Evolutionary conservation across 768 basidiomycete species (phyloP).

Genomic region (Collybia sp.): DNA sequence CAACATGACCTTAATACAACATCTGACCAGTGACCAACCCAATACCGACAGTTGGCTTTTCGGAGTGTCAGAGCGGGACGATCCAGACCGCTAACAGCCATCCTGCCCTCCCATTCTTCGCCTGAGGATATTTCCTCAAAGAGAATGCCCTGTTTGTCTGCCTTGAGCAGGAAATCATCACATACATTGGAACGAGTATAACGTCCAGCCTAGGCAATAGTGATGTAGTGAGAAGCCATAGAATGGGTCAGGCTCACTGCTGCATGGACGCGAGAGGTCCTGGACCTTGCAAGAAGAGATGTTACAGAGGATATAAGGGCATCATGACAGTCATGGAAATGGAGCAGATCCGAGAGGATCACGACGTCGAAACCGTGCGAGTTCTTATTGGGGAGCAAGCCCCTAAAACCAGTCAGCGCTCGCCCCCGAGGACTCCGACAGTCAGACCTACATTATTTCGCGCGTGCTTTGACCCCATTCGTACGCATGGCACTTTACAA

Average conservation of each 20-base stretch:
- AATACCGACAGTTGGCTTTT: conserved; percentile 58
- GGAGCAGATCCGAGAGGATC: conserved; percentile 69
- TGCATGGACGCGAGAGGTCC: conserved; percentile 45
- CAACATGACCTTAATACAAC: too few relatives aligned
- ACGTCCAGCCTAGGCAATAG: conserved; percentile 41
- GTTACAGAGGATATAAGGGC: conserved; percentile 46
- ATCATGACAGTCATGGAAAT: conserved; percentile 60
- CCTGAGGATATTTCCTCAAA: conserved; percentile 38
- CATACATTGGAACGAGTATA: conserved; percentile 54
- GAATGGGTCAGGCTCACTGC: conserved; percentile 31
- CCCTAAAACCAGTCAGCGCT: not conserved
- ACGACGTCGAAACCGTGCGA: conserved; percentile 49
- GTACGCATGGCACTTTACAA: conserved; percentile 44
- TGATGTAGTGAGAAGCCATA: not conserved
- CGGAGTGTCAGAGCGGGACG: conserved; percentile 39
- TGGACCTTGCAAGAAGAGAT: conserved; percentile 38
- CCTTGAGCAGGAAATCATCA: conserved; percentile 44
- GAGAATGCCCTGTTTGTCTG: conserved; percentile 31
- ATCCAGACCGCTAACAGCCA: conserved; percentile 43
- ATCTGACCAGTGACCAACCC: conserved; percentile 50
- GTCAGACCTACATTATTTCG: conserved; percentile 41
- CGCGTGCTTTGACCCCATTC: conserved; percentile 58
- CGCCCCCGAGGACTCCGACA: not conserved
- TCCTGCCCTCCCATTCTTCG: conserved; percentile 42
- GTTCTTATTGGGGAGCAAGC: conserved; percentile 8